These are phyloP conservation scores for Leccinum griseonigrum DNA, from an alignment of 1,284 basidiomycete genomes.

Conservation along the genomic window DNA sequence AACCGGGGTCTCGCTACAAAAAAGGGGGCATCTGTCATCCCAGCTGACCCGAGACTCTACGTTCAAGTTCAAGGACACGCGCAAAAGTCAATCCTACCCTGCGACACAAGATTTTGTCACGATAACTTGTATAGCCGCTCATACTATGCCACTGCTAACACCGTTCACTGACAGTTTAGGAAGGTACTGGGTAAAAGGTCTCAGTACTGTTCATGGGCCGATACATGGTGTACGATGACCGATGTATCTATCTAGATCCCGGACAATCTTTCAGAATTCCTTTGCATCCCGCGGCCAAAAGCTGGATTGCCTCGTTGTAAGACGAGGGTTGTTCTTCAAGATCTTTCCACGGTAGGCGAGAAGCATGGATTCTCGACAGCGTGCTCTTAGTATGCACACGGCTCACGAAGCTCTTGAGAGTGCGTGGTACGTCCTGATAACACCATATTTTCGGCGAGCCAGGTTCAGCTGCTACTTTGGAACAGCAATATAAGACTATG, in stretches of 20 bases:
- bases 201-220: constrained; percentile 44
- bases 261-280: constrained; percentile 47
- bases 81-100: neutral
- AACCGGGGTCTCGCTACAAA: no score
- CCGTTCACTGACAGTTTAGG: constrained; percentile 48
- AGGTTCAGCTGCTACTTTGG: constrained; percentile 66
- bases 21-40: no score
- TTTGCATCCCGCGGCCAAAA: constrained; percentile 33
- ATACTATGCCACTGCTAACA: constrained; percentile 56
- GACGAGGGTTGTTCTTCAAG: constrained; percentile 64
- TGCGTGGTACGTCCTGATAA: constrained; percentile 64
- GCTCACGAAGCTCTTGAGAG: constrained; percentile 68
- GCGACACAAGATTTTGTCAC: constrained; percentile 55
- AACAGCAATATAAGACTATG: constrained; percentile 65
- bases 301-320: constrained; percentile 32
- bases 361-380: constrained; percentile 74
- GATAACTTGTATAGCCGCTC: constrained; percentile 67
- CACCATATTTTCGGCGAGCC: constrained; percentile 48
- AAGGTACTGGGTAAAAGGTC: constrained; percentile 50
- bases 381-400: constrained; percentile 55
- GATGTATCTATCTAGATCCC: constrained; percentile 49
- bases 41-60: neutral
- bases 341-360: constrained; percentile 70
- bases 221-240: neutral
- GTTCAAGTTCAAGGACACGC: constrained; percentile 23